These are phyloP conservation scores for Senecio squalidus DNA, from an alignment of 140 eudicot species.

Conservation along the genomic window DNA sequence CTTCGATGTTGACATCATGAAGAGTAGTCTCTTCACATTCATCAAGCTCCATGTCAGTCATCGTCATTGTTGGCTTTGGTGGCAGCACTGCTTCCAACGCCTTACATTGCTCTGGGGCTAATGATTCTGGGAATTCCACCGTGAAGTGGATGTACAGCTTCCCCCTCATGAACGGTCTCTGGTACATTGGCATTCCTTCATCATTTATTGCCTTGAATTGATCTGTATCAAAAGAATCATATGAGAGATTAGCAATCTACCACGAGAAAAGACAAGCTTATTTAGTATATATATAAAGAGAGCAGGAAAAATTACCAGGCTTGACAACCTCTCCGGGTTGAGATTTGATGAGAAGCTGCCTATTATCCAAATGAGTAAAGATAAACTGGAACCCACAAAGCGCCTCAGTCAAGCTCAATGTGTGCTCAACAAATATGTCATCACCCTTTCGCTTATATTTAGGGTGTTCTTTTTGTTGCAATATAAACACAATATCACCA, in stretches of 20 bases:
- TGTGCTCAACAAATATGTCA: conserved; percentile 64
- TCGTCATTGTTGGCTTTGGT: conserved; percentile 36
- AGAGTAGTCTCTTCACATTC: conserved; percentile 84
- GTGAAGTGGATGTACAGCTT: conserved; percentile 69
- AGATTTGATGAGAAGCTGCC: conserved; percentile 74
- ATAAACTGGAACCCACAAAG: conserved; percentile 70
- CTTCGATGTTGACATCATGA: conserved; percentile 81
- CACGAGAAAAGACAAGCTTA: no score
- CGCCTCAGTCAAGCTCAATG: conserved; percentile 58
- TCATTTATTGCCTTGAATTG: conserved; percentile 72
- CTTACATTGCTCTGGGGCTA: conserved; percentile 51
- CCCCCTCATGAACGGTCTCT: conserved; percentile 75
- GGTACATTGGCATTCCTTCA: conserved; percentile 84
- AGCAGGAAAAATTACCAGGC: conserved; percentile 43
- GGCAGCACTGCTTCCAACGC: conserved; percentile 57
- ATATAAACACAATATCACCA: conserved; percentile 68
- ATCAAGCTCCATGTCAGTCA: conserved; percentile 81
- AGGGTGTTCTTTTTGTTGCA: conserved; percentile 80
- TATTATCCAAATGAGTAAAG: conserved; percentile 53
- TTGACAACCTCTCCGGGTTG: conserved; percentile 75
- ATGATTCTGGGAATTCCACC: conserved; percentile 65
- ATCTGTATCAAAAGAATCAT: conserved; percentile 27
- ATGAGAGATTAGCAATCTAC: background rate
- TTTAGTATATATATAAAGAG: no score
- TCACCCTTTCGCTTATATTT: conserved; percentile 73